Base-by-base conservation (phyloP, 1,139 yeast species). In the Ogataea hybrid region DNA sequence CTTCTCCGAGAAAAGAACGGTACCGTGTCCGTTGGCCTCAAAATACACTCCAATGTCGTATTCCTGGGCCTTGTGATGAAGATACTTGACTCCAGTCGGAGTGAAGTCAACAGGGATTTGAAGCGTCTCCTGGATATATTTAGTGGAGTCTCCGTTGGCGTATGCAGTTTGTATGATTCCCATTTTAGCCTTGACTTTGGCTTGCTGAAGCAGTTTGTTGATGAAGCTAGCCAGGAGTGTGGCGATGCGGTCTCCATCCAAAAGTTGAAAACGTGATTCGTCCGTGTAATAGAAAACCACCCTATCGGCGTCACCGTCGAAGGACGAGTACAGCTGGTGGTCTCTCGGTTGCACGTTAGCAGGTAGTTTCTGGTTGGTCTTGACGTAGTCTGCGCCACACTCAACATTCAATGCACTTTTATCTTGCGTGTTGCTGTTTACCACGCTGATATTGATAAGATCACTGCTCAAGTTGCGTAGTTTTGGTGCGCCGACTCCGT, bases 1-100 rank as follows among this genome's bases (percentile, higher is more conserved):
- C 15, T 73, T 73, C 0, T 76, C 72, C 6, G 86, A 78, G 60
- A 92, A 94, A 16, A 89, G 69, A 4, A 92, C 95, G 0, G 99
- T 94, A 11, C 99, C 99, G 58, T 92, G 99, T n/a, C 99, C 99
- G 60, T 92, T 92, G 40, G 99, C 98, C 69, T 92, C 99, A 57
- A 92, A 92, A 65, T 94, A 92, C 17, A 92, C 81, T 18, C 98
- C 98, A 50, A 92, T 75, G 58, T 89, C 97, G 59, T 78, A 92
- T 42, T 79, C 74, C 48, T 77, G 80, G 1, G 96, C 95, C 18
- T 84, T 85, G 56, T 80, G 88, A 61, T 94, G 98, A 52, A 94
- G 71, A 64, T 92, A 96, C 65, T 92, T 92, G 32, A 92, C 98
- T 32, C 99, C 98, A 2, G 98, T 92, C 33, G 96, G 84, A 0